Conservation (phyloP, 202 grass and related monocot species). For the Brachypodium distachyon region DNA sequence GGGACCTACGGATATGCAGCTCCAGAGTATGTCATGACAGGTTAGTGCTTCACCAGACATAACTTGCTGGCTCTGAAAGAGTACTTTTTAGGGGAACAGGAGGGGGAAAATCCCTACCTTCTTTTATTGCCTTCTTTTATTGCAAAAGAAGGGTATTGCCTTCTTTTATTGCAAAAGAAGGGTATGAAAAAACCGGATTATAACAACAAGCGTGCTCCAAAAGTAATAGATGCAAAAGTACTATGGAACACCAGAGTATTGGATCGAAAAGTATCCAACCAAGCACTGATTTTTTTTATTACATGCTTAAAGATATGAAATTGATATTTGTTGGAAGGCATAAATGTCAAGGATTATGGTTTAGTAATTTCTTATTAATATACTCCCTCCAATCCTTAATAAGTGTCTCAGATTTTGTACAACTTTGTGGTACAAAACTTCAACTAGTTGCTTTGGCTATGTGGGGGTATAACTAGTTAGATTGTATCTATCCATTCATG, state of each 20-base stretch:
- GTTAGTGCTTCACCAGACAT: slow-evolving; percentile 20
- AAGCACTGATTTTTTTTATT: slow-evolving; percentile 6
- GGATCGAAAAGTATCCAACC: too few relatives aligned
- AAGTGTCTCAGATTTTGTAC: too few relatives aligned
- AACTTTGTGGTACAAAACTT: too few relatives aligned
- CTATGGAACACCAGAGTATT: slow-evolving; percentile 6
- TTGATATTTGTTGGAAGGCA: background rate
- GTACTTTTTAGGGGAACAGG: too few relatives aligned
- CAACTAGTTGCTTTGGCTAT: background rate
- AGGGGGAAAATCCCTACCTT: too few relatives aligned
- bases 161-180: too few relatives aligned
- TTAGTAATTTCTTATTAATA: background rate
- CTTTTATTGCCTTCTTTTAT: too few relatives aligned
- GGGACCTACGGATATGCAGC: slow-evolving; percentile 87
- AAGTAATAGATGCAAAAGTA: slow-evolving; percentile 7
- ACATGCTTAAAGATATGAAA: background rate
- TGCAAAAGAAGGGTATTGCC: too few relatives aligned
- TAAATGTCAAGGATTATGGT: background rate
- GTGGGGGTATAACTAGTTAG: background rate
- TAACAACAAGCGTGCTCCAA: too few relatives aligned
- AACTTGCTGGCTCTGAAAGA: background rate
- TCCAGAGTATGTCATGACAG: slow-evolving; percentile 88
- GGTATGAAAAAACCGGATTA: too few relatives aligned
- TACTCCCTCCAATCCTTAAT: too few relatives aligned
- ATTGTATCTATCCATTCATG: background rate